Conservation (phyloP, 2,329 filamentous ascomycete genomes). For the Arthrobotrys musiformis region DNA sequence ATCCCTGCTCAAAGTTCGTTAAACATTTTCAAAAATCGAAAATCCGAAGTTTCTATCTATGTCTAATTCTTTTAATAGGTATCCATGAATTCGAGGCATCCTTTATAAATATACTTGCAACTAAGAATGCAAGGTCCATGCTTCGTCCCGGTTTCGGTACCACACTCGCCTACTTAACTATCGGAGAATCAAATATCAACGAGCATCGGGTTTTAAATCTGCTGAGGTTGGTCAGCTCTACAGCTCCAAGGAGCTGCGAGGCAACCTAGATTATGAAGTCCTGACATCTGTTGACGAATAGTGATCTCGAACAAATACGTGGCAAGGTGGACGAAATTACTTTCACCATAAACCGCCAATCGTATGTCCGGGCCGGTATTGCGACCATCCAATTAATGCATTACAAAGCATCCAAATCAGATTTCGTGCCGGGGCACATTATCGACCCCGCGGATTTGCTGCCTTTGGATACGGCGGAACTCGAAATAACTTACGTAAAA, state of each 20-base stretch:
- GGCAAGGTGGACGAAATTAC: constrained; percentile 8
- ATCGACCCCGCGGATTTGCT: constrained; percentile 4
- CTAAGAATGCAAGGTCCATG: constrained; percentile 7
- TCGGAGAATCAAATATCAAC: neutral
- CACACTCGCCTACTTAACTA: constrained; percentile 15
- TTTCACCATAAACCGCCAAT: constrained; percentile 9
- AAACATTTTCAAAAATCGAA: neutral
- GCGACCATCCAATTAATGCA: constrained; percentile 10
- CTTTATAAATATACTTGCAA: constrained; percentile 15
- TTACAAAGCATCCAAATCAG: neutral
- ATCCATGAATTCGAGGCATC: constrained; percentile 30
- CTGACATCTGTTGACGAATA: no score
- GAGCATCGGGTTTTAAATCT: constrained; percentile 7
- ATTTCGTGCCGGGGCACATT: neutral
- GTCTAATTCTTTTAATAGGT: neutral
- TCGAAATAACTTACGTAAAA: neutral
- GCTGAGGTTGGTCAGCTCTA: neutral
- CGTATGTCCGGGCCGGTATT: constrained; percentile 3
- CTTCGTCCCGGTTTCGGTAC: constrained; percentile 6
- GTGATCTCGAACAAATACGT: neutral
- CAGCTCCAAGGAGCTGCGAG: no score
- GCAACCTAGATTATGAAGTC: no score
- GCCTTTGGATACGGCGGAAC: constrained; percentile 4
- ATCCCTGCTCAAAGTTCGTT: neutral
- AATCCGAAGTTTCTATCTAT: no score